phyloP scores from a whole-genome alignment of 768 basidiomycete genomes.

The Cubamyces lactineus region DNA sequence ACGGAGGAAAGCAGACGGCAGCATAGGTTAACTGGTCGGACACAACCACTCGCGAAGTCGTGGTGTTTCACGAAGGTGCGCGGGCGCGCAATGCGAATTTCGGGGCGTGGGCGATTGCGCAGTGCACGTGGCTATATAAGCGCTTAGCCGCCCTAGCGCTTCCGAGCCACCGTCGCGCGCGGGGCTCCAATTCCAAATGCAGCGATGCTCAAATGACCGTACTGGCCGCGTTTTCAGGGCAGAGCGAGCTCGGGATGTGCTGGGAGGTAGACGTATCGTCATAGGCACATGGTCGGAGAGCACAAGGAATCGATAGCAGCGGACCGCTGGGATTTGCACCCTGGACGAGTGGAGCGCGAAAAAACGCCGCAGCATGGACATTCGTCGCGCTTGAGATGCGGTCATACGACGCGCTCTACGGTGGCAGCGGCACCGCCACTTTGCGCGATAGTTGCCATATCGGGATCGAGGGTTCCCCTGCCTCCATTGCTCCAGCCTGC shows the following conservation, averaged over 20 bases:
- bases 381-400: conserved; percentile 1
- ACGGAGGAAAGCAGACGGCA: conserved; percentile 7
- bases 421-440: conserved; percentile 15
- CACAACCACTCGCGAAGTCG: background rate
- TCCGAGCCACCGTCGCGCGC: background rate
- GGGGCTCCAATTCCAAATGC: background rate
- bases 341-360: background rate
- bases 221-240: background rate
- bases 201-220: conserved; percentile 3
- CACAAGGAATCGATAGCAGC: background rate
- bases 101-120: background rate
- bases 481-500: conserved; percentile 5
- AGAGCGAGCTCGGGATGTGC: background rate
- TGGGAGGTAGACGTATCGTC: background rate
- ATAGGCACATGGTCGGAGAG: background rate
- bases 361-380: background rate
- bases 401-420: conserved; percentile 9
- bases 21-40: background rate
- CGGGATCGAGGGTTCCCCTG: conserved; percentile 3
- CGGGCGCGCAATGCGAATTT: background rate
- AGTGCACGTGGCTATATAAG: conserved; percentile 1
- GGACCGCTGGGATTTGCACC: background rate
- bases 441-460: conserved; percentile 8
- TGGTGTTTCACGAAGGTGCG: conserved; percentile 12
- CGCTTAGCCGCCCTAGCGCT: background rate